Base-by-base conservation (phyloP, 2,329 filamentous ascomycete genomes). In the Ascochyta viciae-villosae region DNA sequence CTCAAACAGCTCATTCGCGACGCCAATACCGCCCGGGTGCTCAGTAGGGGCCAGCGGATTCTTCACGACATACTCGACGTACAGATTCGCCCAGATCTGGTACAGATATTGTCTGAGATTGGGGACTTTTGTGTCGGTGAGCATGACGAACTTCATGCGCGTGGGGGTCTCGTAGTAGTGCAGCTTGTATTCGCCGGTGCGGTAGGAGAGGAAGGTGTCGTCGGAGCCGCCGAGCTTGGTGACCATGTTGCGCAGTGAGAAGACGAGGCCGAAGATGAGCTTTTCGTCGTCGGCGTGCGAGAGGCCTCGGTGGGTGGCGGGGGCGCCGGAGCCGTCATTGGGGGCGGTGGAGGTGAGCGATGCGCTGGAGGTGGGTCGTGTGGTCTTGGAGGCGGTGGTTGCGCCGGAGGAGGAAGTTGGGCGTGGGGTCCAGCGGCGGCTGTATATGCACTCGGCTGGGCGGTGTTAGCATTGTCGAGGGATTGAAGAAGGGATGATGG, bases 151-250 rank as follows among this genome's bases (percentile, higher is more conserved):
- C 73, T 96, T 96, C 77, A 96, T 88, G 75, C 91, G 96, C 48
- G 92, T 95, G 1, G 93, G 92, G 12, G 95, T 98, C 82, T 99
- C 95, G 83, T 97, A 99, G 82, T 96, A 99, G 80, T 99, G 95
- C 68, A 99, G 85, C 80, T 97, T 97, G 83, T 99, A 99, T 78
- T 96, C 90, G 65, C 85, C 90, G 49, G 95, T 99, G 67, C 92
- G 90, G 79, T 91, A 99, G 66, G 89, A 92, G 67, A 99, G 89
- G 77, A 99, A 99, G 74, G 82, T 86, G 80, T 97, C 94, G 75
- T 97, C 92, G 50, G 91, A 87, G 63, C 94, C 94, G 71, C 94
- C 94, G 43, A 99, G 85, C 82, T 97, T 96, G 76, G 92, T 90
- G 60, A 90, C 92, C 89, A 99, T 96, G 79, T 97, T 97, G 69